These are phyloP conservation scores for Colletotrichum kahawae DNA, from an alignment of 2,329 filamentous ascomycete genomes.

Conservation along the genomic window DNA sequence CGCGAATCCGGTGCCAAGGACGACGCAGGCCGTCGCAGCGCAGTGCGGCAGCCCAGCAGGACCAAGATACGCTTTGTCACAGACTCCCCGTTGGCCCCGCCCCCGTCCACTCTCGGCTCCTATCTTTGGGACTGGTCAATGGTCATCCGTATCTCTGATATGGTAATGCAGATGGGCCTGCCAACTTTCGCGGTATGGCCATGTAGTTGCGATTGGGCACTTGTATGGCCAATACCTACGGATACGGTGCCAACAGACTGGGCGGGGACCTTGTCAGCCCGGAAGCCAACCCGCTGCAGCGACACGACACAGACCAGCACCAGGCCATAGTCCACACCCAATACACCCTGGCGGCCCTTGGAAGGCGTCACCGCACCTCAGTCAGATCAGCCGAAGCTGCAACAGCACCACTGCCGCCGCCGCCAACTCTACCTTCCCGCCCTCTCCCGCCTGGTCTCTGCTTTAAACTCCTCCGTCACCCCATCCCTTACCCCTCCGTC, in stretches of 20 bases:
- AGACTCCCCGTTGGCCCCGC: slow-evolving; percentile 6
- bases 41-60: not conserved
- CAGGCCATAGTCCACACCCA: slow-evolving; percentile 3
- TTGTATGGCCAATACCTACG: not conserved
- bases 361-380: slow-evolving; percentile 13
- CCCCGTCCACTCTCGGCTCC: not conserved
- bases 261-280: slow-evolving; percentile 5
- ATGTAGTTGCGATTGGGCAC: not conserved
- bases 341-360: not conserved
- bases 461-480: slow-evolving; percentile 21
- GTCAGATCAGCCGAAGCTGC: slow-evolving; percentile 19
- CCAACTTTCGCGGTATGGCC: not conserved
- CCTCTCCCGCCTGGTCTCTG: not conserved
- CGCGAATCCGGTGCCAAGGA: slow-evolving; percentile 20
- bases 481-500: slow-evolving; percentile 3
- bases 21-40: slow-evolving; percentile 1
- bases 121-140: not conserved
- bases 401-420: slow-evolving; percentile 3
- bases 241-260: not conserved
- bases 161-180: not conserved
- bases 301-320: not conserved
- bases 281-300: not conserved
- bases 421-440: not conserved
- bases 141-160: not conserved
- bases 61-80: slow-evolving; percentile 19